phyloP scores from a whole-genome alignment of 2,329 filamentous ascomycete genomes.

The Aspergillus transmontanensis region DNA sequence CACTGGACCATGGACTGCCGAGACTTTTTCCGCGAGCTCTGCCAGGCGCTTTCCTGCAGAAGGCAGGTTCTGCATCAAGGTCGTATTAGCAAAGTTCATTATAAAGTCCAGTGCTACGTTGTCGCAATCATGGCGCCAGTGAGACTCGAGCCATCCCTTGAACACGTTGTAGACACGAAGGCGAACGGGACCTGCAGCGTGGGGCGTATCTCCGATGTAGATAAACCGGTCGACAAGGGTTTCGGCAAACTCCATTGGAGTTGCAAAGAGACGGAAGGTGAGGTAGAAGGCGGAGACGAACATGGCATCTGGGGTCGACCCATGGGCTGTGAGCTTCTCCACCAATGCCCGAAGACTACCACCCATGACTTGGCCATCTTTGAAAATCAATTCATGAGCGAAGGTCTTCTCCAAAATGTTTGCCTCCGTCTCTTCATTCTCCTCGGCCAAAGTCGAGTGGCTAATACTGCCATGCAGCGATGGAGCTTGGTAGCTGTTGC shows the following conservation, averaged over 20 bases:
- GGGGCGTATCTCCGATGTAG: conserved; percentile 78
- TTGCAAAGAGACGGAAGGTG: conserved; percentile 91
- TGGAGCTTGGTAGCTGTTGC: conserved; percentile 57
- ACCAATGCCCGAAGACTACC: conserved; percentile 87
- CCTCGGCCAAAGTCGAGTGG: conserved; percentile 67
- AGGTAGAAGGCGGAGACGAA: conserved; percentile 96
- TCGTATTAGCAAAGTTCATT: conserved; percentile 74
- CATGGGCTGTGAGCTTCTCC: conserved; percentile 91
- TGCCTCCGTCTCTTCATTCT: conserved; percentile 76
- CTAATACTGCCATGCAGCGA: conserved; percentile 71
- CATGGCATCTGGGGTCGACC: conserved; percentile 85
- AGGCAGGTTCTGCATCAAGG: conserved; percentile 69
- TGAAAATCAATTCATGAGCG: conserved; percentile 90
- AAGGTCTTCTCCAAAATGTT: conserved; percentile 89
- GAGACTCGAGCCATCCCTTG: conserved; percentile 95
- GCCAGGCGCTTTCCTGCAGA: conserved; percentile 77
- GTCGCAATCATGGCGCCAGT: conserved; percentile 86
- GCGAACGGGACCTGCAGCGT: conserved; percentile 77
- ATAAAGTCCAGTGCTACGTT: conserved; percentile 75
- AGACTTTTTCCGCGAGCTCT: conserved; percentile 79
- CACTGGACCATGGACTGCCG: conserved; percentile 69
- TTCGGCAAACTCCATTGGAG: conserved; percentile 75
- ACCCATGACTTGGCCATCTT: conserved; percentile 91
- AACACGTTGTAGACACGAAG: conserved; percentile 94
- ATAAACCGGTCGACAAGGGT: conserved; percentile 89